Evolutionary conservation across 2,329 filamentous ascomycete species (phyloP).

Genomic region (Ceratocystis variospora): DNA sequence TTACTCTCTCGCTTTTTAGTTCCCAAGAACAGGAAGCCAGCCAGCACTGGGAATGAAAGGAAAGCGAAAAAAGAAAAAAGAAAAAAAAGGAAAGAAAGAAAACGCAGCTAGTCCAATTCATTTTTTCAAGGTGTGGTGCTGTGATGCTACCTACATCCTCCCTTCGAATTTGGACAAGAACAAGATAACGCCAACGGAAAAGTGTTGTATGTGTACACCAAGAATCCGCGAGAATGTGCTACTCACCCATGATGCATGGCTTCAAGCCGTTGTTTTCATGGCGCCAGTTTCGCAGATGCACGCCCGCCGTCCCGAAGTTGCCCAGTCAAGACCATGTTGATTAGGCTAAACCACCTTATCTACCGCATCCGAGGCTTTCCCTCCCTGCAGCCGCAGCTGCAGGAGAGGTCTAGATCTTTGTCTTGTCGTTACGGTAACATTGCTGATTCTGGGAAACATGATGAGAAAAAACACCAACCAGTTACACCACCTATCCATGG

Average conservation of each 20-base stretch:
- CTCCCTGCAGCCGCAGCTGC: not conserved
- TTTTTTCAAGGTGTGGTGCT: not conserved
- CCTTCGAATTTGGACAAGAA: not conserved
- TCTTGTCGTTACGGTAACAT: not conserved
- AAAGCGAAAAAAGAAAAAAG: too few species aligned
- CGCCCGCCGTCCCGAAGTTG: not conserved
- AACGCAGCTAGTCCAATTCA: not conserved
- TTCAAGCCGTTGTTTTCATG: not conserved
- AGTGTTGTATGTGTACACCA: not conserved
- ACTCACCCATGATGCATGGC: not conserved
- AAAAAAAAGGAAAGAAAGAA: not conserved
- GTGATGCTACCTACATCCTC: not conserved
- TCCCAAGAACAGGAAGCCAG: not conserved
- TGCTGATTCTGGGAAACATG: not conserved
- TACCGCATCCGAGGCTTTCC: not conserved
- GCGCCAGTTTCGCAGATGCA: too few species aligned
- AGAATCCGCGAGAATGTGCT: not conserved
- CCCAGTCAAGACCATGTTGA: not conserved
- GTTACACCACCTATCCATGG: conserved; percentile 1
- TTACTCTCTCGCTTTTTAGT: not conserved
- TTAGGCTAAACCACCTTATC: not conserved
- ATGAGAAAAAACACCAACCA: not conserved
- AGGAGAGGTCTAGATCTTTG: not conserved
- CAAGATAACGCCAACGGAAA: not conserved
- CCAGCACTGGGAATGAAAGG: not conserved